Conservation (phyloP, 2,329 filamentous ascomycete genomes). For the Lasiodiplodia theobromae region DNA sequence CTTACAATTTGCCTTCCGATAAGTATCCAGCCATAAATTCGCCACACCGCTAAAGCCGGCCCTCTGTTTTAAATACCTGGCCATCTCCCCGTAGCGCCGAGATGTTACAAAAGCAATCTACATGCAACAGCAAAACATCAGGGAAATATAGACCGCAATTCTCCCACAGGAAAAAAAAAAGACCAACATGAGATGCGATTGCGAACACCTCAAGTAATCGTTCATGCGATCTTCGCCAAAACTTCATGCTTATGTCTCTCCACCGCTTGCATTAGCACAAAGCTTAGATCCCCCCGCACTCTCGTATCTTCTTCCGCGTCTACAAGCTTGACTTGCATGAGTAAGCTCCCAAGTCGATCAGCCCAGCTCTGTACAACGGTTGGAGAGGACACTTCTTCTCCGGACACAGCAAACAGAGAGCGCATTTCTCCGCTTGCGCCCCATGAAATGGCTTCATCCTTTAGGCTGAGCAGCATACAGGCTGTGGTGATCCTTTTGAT, state of each 20-base stretch:
- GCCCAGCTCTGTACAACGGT: conserved; percentile 16
- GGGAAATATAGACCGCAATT: not conserved
- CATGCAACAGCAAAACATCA: not conserved
- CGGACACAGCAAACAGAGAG: not conserved
- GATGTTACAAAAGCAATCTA: not conserved
- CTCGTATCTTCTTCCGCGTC: not conserved
- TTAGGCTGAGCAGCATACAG: not conserved
- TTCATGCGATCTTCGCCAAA: not conserved
- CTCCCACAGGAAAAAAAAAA: not conserved
- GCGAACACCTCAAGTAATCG: not conserved
- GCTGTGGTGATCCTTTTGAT: not conserved
- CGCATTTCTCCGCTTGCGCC: no score
- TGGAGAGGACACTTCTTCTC: not conserved
- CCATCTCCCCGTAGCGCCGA: not conserved
- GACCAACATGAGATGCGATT: not conserved
- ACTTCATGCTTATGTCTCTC: not conserved
- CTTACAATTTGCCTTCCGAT: not conserved
- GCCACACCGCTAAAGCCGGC: not conserved
- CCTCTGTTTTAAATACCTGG: not conserved
- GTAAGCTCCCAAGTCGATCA: not conserved
- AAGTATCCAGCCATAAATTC: not conserved
- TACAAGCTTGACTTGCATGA: not conserved
- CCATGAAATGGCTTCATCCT: not conserved
- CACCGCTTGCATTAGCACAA: not conserved
- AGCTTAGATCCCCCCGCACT: conserved; percentile 6